These are phyloP conservation scores for Talaromyces liani DNA, from an alignment of 495 filamentous ascomycete species.

Conservation along the genomic window DNA sequence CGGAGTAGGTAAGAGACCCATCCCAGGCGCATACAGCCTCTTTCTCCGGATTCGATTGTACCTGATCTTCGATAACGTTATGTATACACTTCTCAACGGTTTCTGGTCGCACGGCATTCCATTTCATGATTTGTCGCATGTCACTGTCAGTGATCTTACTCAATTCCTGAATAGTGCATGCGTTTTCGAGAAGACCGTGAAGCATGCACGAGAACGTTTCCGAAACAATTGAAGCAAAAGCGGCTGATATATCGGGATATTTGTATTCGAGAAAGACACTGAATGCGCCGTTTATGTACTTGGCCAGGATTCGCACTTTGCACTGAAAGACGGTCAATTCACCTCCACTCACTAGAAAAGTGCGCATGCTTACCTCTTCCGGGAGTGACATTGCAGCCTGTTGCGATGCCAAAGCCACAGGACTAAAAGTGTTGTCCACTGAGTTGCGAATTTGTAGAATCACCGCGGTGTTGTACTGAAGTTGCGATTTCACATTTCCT, in stretches of 20 bases:
- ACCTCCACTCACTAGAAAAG: no score
- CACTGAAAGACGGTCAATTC: conserved; percentile 22
- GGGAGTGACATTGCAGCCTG: conserved; percentile 27
- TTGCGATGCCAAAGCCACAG: conserved; percentile 11
- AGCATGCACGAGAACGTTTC: conserved; percentile 21
- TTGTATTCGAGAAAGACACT: conserved; percentile 41
- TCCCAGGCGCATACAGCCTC: conserved; percentile 52
- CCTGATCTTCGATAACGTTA: conserved; percentile 41
- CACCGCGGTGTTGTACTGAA: conserved; percentile 31
- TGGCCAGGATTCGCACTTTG: conserved; percentile 39
- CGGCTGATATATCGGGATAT: conserved; percentile 34
- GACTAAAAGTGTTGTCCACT: conserved; percentile 8
- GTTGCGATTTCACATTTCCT: conserved; percentile 10
- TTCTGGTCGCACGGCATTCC: conserved; percentile 25
- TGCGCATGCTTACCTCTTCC: conserved; percentile 20
- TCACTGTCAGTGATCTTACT: conserved; percentile 31
- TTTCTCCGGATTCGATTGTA: conserved; percentile 26
- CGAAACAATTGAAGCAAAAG: conserved; percentile 37
- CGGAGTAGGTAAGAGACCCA: conserved; percentile 47
- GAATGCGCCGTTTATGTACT: conserved; percentile 31
- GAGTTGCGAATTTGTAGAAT: conserved; percentile 31
- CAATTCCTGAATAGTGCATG: conserved; percentile 19
- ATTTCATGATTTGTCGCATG: conserved; percentile 33
- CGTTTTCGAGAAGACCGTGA: neutral
- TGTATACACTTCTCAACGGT: conserved; percentile 43